These are phyloP conservation scores for Melastoma malabathricum DNA, from an alignment of 345 rosid genomes.

Conservation along the genomic window DNA sequence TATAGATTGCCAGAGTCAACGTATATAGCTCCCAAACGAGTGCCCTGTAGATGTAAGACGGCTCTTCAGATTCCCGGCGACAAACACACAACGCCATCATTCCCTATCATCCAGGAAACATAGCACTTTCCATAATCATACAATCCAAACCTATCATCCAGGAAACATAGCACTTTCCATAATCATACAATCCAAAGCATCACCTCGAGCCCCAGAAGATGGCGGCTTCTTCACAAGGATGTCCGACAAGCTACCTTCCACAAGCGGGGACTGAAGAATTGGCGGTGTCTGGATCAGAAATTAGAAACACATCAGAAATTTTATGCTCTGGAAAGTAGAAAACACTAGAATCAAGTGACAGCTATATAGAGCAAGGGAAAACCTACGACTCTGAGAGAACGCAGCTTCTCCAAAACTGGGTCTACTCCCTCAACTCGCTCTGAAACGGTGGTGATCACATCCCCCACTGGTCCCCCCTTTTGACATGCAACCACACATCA, in stretches of 20 bases:
- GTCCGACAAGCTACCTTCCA: slow-evolving; percentile 84
- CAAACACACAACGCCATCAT: background rate
- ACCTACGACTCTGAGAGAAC: slow-evolving; percentile 69
- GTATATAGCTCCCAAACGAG: no score
- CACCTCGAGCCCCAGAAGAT: slow-evolving; percentile 46
- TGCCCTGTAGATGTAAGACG: no score
- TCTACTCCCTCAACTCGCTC: slow-evolving; percentile 48
- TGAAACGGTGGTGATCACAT: slow-evolving; percentile 71
- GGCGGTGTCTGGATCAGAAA: slow-evolving; percentile 44
- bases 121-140: background rate
- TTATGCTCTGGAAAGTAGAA: background rate
- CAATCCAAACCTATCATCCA: background rate
- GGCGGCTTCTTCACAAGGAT: slow-evolving; percentile 70
- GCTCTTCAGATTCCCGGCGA: no score
- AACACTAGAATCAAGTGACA: background rate
- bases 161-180: background rate
- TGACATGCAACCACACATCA: no score
- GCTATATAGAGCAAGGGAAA: background rate
- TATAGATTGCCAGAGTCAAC: no score
- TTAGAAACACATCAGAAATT: background rate
- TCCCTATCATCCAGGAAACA: background rate
- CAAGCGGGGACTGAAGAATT: slow-evolving; percentile 49
- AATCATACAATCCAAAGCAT: slow-evolving; percentile 1
- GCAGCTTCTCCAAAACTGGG: slow-evolving; percentile 61
- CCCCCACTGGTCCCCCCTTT: slow-evolving; percentile 21